A percentile compares a stretch with the other conserved stretches of the same genome.
These are phyloP conservation scores for Macrolepiota dolichaula DNA, from an alignment of 768 basidiomycete species.

Conservation along the genomic window DNA sequence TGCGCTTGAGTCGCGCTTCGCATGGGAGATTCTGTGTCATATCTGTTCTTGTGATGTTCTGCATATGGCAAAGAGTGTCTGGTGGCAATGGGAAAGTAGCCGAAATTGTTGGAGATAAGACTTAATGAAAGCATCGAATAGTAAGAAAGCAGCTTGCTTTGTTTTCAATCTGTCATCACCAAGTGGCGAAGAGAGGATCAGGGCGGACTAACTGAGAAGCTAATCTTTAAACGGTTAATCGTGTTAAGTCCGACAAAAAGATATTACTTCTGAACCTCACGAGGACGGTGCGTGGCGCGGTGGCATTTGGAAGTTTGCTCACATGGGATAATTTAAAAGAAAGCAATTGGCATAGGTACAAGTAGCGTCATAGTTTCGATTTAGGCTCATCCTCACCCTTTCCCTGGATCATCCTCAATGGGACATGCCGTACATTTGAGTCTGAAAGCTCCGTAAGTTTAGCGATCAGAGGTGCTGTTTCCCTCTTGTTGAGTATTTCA, in stretches of 20 bases:
- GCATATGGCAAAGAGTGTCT: background rate
- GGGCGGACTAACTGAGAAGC: too few relatives aligned
- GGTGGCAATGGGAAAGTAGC: background rate
- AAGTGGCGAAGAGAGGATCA: background rate
- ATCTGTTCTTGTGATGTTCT: conserved; percentile 1
- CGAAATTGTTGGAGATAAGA: background rate
- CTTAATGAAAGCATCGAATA: background rate
- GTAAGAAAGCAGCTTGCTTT: background rate
- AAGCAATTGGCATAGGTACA: too few relatives aligned
- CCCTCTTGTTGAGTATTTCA: background rate
- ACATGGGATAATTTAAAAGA: too few relatives aligned
- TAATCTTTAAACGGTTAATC: too few relatives aligned
- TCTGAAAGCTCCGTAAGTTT: background rate
- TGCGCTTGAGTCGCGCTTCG: background rate
- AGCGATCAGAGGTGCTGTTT: background rate
- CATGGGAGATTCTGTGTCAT: conserved; percentile 6
- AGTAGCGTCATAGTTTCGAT: background rate
- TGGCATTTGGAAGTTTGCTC: too few relatives aligned
- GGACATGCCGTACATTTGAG: background rate
- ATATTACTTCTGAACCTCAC: too few relatives aligned
- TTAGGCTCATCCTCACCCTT: background rate
- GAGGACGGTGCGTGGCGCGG: too few relatives aligned
- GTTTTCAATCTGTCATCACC: background rate
- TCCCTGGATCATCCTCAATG: background rate
- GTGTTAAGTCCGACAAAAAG: too few relatives aligned